These are phyloP conservation scores for Effrenium voratum DNA, from an alignment of 73 alveolate species.

Conservation along the genomic window DNA sequence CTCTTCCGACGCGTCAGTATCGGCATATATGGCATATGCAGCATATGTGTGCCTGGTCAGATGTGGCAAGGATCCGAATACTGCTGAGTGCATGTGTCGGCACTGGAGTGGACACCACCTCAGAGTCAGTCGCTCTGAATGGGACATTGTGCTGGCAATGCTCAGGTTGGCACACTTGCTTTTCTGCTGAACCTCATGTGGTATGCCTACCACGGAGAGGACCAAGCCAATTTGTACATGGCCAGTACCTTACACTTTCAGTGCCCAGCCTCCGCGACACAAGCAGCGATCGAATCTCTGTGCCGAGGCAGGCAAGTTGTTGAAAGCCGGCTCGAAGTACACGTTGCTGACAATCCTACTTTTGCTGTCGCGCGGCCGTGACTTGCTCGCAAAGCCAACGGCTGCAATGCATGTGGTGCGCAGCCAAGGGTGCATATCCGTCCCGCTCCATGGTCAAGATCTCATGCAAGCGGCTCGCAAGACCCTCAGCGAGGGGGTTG, in stretches of 20 bases:
- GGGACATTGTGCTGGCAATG: background rate
- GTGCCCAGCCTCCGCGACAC: background rate
- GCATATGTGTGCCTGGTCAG: background rate
- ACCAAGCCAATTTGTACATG: constrained; percentile 50
- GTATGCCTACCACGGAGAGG: constrained; percentile 76
- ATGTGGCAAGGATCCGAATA: constrained; percentile 11
- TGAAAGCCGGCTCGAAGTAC: constrained; percentile 75
- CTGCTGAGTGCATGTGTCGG: constrained; percentile 34
- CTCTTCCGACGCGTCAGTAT: background rate
- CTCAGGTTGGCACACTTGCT: background rate
- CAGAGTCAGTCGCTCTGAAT: background rate
- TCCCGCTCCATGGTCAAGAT: constrained; percentile 43
- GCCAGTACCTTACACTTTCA: background rate
- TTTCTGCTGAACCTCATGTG: constrained; percentile 25
- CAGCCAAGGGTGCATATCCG: constrained; percentile 54
- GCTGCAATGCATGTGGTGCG: no score
- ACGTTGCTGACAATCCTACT: constrained; percentile 38
- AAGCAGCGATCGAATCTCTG: no score
- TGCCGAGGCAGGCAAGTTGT: constrained; percentile 38
- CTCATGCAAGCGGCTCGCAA: constrained; percentile 38
- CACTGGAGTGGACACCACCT: background rate
- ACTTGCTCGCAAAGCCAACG: background rate
- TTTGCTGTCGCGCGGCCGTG: constrained; percentile 56
- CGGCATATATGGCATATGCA: no score
- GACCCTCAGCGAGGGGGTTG: background rate